A percentile compares a stretch with the other conserved stretches of the same genome.
Conservation (phyloP, 148 eudicot genomes). For the Cornus suecica region DNA sequence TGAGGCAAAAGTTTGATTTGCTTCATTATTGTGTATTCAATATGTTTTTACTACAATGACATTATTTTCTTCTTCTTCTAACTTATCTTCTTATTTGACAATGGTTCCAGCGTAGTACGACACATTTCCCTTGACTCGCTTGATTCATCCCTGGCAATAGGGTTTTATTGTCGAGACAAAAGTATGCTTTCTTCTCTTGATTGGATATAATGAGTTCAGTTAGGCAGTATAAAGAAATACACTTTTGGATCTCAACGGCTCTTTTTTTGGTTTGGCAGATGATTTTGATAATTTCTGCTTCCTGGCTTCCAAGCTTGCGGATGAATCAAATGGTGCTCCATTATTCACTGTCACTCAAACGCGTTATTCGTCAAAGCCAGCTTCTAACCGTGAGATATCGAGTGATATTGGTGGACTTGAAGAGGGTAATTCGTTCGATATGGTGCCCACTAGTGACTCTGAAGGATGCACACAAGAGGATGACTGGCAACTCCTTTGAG, state of each 20-base stretch:
- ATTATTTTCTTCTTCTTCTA: neutral
- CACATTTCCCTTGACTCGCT: constrained; percentile 76
- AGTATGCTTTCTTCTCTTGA: constrained; percentile 33
- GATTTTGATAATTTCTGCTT: constrained; percentile 78
- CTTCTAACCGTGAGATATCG: constrained; percentile 10
- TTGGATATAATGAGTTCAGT: neutral
- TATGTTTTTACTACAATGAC: neutral
- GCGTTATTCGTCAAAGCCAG: constrained; percentile 38
- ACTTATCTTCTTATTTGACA: constrained; percentile 14
- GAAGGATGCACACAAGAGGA: constrained; percentile 52
- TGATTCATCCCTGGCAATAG: constrained; percentile 91
- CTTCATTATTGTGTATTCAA: constrained; percentile 1
- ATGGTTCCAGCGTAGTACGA: constrained; percentile 52
- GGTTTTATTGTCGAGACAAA: constrained; percentile 86
- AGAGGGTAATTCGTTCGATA: constrained; percentile 38
- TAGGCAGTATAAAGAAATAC: neutral
- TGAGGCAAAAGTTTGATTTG: neutral
- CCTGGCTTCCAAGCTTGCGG: constrained; percentile 66
- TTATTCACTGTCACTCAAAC: constrained; percentile 62
- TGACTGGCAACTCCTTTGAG: constrained; percentile 79
- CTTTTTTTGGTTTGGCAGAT: constrained; percentile 31
- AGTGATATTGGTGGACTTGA: constrained; percentile 19
- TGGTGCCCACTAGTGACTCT: constrained; percentile 23
- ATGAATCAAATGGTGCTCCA: constrained; percentile 80
- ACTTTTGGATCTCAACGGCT: neutral